Conservation (phyloP, 768 basidiomycete genomes). For the Suillus subaureus region DNA sequence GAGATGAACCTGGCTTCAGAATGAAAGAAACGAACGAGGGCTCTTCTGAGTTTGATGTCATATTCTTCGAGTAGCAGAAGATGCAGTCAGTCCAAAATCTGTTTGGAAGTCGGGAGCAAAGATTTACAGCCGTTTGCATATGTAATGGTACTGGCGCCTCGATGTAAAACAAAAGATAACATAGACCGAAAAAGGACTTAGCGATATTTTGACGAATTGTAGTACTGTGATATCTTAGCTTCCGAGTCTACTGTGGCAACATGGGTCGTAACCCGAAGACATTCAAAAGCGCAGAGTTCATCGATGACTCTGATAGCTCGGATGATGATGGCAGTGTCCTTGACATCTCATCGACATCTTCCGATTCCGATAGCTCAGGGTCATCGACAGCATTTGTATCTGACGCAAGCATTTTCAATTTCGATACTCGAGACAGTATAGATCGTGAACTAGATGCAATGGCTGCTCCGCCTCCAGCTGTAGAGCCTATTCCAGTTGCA, state of each 20-base stretch:
- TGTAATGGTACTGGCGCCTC: background rate
- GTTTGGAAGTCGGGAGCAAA: background rate
- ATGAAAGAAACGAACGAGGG: conserved; percentile 53
- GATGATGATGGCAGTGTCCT: no score
- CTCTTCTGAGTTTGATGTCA: conserved; percentile 13
- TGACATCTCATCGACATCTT: no score
- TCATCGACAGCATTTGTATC: no score
- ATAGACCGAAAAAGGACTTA: background rate
- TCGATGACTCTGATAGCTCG: no score
- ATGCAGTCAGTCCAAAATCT: background rate
- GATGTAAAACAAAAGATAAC: background rate
- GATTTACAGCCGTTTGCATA: no score
- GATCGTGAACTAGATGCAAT: no score
- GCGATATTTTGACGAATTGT: background rate
- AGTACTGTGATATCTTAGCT: background rate
- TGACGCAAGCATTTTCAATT: no score
- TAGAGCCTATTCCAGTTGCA: no score
- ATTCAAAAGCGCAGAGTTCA: background rate
- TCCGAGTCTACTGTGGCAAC: background rate
- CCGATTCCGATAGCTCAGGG: no score
- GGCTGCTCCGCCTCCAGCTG: no score
- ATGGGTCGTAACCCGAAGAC: background rate
- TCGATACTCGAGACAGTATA: no score
- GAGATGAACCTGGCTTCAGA: conserved; percentile 73
- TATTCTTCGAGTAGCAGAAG: background rate